phyloP scores from a whole-genome alignment of 257 asterid species.

The Lithospermum erythrorhizon region DNA sequence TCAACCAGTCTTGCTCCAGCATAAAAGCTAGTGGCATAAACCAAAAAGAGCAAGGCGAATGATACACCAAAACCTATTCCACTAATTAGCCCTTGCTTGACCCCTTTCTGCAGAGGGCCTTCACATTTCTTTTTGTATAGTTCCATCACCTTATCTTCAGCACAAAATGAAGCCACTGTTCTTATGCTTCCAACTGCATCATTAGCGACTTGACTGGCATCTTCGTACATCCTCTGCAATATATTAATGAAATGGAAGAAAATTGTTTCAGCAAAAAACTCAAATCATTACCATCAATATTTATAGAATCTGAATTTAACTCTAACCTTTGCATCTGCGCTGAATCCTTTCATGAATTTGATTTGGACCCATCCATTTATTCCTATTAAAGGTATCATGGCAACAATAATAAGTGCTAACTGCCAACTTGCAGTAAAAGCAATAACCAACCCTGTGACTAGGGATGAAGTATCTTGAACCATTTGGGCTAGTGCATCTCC shows the following conservation, averaged over 20 bases:
- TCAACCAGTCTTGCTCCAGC: constrained; percentile 78
- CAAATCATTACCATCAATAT: not conserved
- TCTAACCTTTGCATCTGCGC: constrained; percentile 69
- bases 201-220: constrained; percentile 83
- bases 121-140: constrained; percentile 63
- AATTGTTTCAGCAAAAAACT: not conserved
- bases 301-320: not conserved
- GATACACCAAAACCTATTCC: constrained; percentile 75
- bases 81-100: constrained; percentile 59
- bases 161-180: constrained; percentile 84
- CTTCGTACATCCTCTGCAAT: constrained; percentile 64
- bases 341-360: constrained; percentile 65
- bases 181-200: constrained; percentile 85
- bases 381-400: constrained; percentile 53
- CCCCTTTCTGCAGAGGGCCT: constrained; percentile 58
- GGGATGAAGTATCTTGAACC: constrained; percentile 67
- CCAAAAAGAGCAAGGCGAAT: constrained; percentile 42
- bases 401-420: constrained; percentile 61
- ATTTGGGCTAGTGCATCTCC: constrained; percentile 85
- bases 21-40: constrained; percentile 73
- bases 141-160: constrained; percentile 72
- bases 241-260: not conserved
- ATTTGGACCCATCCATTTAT: constrained; percentile 52
- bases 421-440: constrained; percentile 75
- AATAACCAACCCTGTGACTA: constrained; percentile 45